phyloP scores from a whole-genome alignment of 1,284 basidiomycete species.

The Ustilago sp. region DNA sequence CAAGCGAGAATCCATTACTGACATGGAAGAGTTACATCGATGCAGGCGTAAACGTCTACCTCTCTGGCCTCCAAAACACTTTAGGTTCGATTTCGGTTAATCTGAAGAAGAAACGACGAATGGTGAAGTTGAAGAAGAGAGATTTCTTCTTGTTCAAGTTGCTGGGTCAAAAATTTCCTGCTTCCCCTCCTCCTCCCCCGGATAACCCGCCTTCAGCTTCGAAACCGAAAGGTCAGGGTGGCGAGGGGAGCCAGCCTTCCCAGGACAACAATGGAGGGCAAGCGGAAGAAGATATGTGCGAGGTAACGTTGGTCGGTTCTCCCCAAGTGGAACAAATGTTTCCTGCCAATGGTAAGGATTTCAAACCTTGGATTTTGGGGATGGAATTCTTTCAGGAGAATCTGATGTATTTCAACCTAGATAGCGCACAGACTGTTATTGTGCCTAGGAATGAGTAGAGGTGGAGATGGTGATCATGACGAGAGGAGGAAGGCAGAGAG shows the following conservation, averaged over 20 bases:
- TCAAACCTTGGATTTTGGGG: slow-evolving; percentile 41
- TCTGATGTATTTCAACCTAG: slow-evolving; percentile 39
- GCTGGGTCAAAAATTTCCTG: not conserved
- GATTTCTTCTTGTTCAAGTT: not conserved
- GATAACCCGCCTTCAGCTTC: too few species aligned
- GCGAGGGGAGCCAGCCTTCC: too few species aligned
- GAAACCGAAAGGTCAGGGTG: too few species aligned
- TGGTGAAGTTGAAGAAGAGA: not conserved
- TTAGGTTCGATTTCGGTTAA: not conserved
- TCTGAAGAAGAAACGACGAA: not conserved
- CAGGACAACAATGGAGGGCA: not conserved
- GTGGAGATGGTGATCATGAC: not conserved
- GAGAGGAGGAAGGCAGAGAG: not conserved
- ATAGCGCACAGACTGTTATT: slow-evolving; percentile 21
- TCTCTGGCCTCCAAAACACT: not conserved
- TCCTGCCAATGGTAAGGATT: slow-evolving; percentile 16
- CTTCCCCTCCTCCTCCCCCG: not conserved
- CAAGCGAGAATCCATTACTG: not conserved
- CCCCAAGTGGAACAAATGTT: slow-evolving; percentile 38
- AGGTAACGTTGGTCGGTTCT: slow-evolving; percentile 22
- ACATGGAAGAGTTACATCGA: slow-evolving; percentile 21
- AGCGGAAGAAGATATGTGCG: slow-evolving; percentile 11
- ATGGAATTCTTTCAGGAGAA: slow-evolving; percentile 43
- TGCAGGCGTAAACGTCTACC: not conserved
- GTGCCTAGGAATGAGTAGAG: slow-evolving; percentile 18